These are phyloP conservation scores for Kwoniella mangroviensis DNA, from an alignment of 768 basidiomycete genomes.

Conservation along the genomic window DNA sequence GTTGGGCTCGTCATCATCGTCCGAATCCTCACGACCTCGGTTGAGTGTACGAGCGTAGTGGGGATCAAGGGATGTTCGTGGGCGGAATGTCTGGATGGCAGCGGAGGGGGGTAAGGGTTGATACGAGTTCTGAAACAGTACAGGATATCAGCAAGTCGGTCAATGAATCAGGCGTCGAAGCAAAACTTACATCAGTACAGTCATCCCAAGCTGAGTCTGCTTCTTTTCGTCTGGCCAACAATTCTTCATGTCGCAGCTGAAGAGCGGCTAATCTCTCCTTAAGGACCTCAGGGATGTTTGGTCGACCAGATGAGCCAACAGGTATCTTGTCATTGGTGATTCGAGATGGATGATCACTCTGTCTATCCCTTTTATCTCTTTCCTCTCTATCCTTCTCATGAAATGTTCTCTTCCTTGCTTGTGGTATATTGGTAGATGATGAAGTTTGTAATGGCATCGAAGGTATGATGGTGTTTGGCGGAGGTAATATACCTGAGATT, in stretches of 20 bases:
- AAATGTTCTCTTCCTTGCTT: constrained; percentile 28
- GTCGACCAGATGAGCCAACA: constrained; percentile 43
- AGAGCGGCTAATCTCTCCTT: constrained; percentile 68
- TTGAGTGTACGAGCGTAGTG: constrained; percentile 7
- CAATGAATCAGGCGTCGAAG: constrained; percentile 59
- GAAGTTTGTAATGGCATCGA: constrained; percentile 55
- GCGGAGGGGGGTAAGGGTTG: constrained; percentile 68
- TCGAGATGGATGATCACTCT: constrained; percentile 28
- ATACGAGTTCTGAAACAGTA: constrained; percentile 61
- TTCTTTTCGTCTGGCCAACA: constrained; percentile 70
- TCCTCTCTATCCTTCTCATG: constrained; percentile 47
- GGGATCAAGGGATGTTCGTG: constrained; percentile 61
- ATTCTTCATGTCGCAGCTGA: constrained; percentile 68
- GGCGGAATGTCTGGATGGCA: constrained; percentile 58
- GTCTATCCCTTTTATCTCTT: constrained; percentile 49
- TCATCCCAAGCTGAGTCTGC: constrained; percentile 85
- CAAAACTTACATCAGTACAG: constrained; percentile 64
- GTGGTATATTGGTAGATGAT: constrained; percentile 33
- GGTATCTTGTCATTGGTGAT: constrained; percentile 25
- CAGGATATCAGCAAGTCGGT: constrained; percentile 1
- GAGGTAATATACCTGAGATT: constrained; percentile 13
- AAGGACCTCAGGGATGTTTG: constrained; percentile 59
- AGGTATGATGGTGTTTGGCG: constrained; percentile 44
- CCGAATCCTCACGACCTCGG: constrained; percentile 18
- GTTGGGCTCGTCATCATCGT: constrained; percentile 38